Percentiles rank a stretch among this genome's conserved stretches.
Conservation (phyloP, 2,329 filamentous ascomycete genomes). For the Trichothecium roseum region DNA sequence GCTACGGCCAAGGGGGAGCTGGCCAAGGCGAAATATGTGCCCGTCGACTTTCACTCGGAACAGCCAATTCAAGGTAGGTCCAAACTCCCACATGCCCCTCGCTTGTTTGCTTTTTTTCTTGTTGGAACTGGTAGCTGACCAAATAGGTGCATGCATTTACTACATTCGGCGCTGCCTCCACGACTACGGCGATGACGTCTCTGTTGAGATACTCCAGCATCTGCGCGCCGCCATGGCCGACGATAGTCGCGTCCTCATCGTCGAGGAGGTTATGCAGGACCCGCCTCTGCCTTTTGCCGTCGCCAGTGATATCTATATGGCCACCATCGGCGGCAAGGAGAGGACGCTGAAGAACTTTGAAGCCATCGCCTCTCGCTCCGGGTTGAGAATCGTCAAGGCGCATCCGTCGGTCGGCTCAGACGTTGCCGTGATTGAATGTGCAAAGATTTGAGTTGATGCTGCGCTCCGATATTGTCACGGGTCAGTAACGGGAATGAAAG, state of each 20-base stretch:
- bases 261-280: conserved; percentile 18
- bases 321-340: conserved; percentile 21
- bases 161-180: conserved; percentile 25
- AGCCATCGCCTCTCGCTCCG: conserved; percentile 12
- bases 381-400: conserved; percentile 15
- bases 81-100: background rate
- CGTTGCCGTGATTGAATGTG: conserved; percentile 11
- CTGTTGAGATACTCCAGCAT: conserved; percentile 17
- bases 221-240: conserved; percentile 16
- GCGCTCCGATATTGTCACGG: too few species aligned
- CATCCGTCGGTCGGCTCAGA: conserved; percentile 4
- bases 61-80: conserved; percentile 21
- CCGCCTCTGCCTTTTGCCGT: conserved; percentile 14
- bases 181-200: conserved; percentile 22
- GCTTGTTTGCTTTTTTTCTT: too few species aligned
- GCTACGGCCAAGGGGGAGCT: conserved; percentile 9
- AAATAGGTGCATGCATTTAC: conserved; percentile 22
- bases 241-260: conserved; percentile 21
- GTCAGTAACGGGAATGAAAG: too few species aligned
- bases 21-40: conserved; percentile 10
- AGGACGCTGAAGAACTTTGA: conserved; percentile 15
- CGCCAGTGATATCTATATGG: conserved; percentile 20
- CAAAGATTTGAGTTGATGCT: conserved; percentile 2
- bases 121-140: conserved; percentile 1
- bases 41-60: conserved; percentile 19